These are phyloP conservation scores for Ogataea saltuana DNA, from an alignment of 805 yeast genomes.

Conservation along the genomic window DNA sequence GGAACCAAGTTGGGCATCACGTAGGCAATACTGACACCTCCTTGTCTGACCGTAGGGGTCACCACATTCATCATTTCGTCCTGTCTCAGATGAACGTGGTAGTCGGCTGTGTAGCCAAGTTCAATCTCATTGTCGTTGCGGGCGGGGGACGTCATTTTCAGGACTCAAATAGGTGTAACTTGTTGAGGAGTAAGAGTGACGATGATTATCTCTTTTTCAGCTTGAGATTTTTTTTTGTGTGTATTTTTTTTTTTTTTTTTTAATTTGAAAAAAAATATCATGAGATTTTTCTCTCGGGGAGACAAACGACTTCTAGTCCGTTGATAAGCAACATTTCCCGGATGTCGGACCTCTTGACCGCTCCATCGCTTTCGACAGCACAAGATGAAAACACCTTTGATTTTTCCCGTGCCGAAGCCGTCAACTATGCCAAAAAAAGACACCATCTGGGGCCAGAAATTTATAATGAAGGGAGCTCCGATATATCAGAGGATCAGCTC, in stretches of 20 bases:
- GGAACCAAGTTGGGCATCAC: conserved; percentile 97
- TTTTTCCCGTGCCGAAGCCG: conserved; percentile 43
- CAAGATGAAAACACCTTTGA: conserved; percentile 62
- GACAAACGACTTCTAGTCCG: too few relatives aligned
- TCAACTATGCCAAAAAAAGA: conserved; percentile 17
- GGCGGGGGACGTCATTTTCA: neutral
- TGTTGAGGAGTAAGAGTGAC: too few relatives aligned
- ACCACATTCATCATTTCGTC: conserved; percentile 91
- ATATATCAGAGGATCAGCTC: conserved; percentile 31
- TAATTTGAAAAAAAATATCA: neutral
- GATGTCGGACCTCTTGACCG: conserved; percentile 36
- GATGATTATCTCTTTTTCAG: too few relatives aligned
- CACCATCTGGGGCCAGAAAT: conserved; percentile 32
- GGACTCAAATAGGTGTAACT: neutral
- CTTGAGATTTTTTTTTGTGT: neutral
- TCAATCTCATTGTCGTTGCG: conserved; percentile 35
- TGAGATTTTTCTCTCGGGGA: conserved; percentile 1
- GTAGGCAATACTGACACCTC: conserved; percentile 90
- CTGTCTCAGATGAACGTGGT: conserved; percentile 95
- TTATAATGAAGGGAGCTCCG: conserved; percentile 24
- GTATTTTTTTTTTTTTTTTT: neutral
- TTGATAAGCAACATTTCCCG: neutral
- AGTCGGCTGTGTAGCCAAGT: conserved; percentile 79
- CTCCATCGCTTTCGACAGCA: conserved; percentile 75
- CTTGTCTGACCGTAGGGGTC: conserved; percentile 85